These are phyloP conservation scores for Aspergillus oerlinghausenensis DNA, from an alignment of 2,329 filamentous ascomycete species.

Conservation along the genomic window DNA sequence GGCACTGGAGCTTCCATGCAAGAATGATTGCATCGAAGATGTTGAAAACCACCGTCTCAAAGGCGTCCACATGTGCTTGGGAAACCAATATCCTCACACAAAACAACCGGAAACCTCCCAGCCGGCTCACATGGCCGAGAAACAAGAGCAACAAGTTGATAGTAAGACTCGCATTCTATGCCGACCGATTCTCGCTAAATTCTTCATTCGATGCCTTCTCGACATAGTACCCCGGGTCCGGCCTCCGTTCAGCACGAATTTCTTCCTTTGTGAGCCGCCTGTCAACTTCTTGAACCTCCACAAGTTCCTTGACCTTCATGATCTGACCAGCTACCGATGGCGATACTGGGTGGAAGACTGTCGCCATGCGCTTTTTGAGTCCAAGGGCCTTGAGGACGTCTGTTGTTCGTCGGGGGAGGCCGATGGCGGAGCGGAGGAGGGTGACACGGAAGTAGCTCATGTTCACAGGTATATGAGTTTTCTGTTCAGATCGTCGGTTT, in stretches of 20 bases:
- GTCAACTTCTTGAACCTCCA: constrained; percentile 75
- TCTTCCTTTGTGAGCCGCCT: constrained; percentile 59
- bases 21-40: neutral
- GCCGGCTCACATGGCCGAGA: neutral
- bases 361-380: constrained; percentile 76
- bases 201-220: constrained; percentile 51
- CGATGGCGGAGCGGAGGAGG: constrained; percentile 83
- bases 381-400: constrained; percentile 82
- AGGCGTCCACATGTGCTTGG: neutral
- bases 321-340: constrained; percentile 83
- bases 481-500: neutral
- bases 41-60: neutral
- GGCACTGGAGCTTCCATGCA: neutral
- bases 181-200: constrained; percentile 9
- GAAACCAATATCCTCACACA: neutral
- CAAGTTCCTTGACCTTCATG: constrained; percentile 89
- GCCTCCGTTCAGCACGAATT: constrained; percentile 66
- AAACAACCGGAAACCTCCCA: neutral
- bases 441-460: constrained; percentile 90
- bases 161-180: neutral
- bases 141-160: neutral
- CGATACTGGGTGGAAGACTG: constrained; percentile 82
- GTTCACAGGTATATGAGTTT: constrained; percentile 8
- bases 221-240: constrained; percentile 75
- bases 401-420: constrained; percentile 72